Evolutionary conservation across 148 eudicot species (phyloP).

Genomic region (Cornus controversa): DNA sequence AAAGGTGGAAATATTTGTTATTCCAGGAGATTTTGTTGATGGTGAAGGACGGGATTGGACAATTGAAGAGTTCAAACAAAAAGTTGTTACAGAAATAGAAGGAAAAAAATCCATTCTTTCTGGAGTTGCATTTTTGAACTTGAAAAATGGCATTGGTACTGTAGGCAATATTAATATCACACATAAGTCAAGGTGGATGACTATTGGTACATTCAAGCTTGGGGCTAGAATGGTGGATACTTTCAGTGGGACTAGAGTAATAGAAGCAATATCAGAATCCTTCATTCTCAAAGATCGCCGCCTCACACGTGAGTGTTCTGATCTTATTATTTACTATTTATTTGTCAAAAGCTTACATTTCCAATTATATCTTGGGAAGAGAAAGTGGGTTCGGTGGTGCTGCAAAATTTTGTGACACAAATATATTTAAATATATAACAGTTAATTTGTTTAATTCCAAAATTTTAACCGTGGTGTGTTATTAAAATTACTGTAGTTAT

Average conservation of each 20-base stretch:
- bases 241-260: constrained; percentile 13
- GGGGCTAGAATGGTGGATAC: constrained; percentile 29
- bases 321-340: not conserved
- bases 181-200: constrained; percentile 17
- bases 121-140: constrained; percentile 14
- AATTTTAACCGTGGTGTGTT: no score
- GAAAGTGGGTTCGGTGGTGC: not conserved
- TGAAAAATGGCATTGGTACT: constrained; percentile 29
- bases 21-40: constrained; percentile 15
- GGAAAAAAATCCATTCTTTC: constrained; percentile 23
- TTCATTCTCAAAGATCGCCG: constrained; percentile 34
- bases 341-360: not conserved
- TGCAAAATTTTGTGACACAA: no score
- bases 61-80: constrained; percentile 22
- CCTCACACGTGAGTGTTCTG: constrained; percentile 9
- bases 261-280: constrained; percentile 31
- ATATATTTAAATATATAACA: no score
- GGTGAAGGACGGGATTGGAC: constrained; percentile 19
- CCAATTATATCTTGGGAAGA: not conserved
- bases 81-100: constrained; percentile 20
- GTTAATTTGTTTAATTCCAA: no score
- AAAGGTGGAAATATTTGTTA: constrained; percentile 30
- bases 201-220: constrained; percentile 16
- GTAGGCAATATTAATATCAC: constrained; percentile 22
- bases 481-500: no score